Conservation (phyloP, 495 filamentous ascomycete species). For the Paragyromitra xinjiangensis region DNA sequence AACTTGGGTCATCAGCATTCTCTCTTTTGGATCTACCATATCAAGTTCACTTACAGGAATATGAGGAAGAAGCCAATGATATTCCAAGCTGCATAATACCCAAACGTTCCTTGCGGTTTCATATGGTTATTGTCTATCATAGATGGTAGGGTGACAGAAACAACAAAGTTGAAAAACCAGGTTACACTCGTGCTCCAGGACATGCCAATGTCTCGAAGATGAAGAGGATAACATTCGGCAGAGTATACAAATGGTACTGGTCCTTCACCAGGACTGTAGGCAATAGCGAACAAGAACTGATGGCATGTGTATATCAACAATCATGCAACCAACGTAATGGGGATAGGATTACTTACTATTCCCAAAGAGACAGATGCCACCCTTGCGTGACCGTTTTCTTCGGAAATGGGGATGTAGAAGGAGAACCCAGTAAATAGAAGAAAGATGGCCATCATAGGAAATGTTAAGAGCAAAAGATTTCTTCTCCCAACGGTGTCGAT, state of each 20-base stretch:
- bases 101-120: slow-evolving; percentile 69
- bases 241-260: slow-evolving; percentile 85
- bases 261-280: slow-evolving; percentile 82
- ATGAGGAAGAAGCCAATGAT: slow-evolving; percentile 74
- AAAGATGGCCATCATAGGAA: slow-evolving; percentile 69
- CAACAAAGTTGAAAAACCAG: slow-evolving; percentile 74
- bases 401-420: slow-evolving; percentile 66
- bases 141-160: slow-evolving; percentile 73
- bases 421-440: slow-evolving; percentile 69
- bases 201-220: slow-evolving; percentile 77
- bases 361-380: neutral
- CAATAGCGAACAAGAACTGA: slow-evolving; percentile 68
- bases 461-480: slow-evolving; percentile 70
- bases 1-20: neutral
- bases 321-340: neutral
- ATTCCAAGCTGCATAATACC: slow-evolving; percentile 75
- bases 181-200: slow-evolving; percentile 72
- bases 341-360: slow-evolving; percentile 2
- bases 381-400: neutral
- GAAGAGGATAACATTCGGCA: slow-evolving; percentile 80
- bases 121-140: slow-evolving; percentile 66
- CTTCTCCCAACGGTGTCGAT: slow-evolving; percentile 73
- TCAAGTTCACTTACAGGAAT: slow-evolving; percentile 62
- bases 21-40: no score
- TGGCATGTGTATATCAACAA: neutral